Conservation (phyloP, 148 eudicot species). For the Euryodendron excelsum region DNA sequence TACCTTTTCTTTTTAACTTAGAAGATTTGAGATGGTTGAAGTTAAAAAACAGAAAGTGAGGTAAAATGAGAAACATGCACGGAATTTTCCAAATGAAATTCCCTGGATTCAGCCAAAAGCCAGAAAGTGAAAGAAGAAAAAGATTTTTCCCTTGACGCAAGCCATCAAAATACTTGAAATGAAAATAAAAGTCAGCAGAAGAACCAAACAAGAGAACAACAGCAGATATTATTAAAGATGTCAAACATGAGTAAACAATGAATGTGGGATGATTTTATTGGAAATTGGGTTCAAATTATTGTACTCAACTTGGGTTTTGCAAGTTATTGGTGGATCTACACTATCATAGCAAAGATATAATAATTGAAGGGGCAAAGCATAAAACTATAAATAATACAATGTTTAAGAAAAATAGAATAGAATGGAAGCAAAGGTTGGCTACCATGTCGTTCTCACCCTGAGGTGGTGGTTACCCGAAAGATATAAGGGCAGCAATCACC, state of each 20-base stretch:
- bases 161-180: background rate
- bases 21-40: too few relatives aligned
- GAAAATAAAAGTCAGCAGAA: background rate
- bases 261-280: background rate
- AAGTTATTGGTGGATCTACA: constrained; percentile 9
- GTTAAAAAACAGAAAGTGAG: too few relatives aligned
- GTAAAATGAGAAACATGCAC: too few relatives aligned
- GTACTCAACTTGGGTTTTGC: too few relatives aligned
- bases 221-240: background rate
- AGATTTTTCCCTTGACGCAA: background rate
- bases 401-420: constrained; percentile 2
- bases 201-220: background rate
- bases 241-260: background rate
- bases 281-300: background rate
- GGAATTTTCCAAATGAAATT: too few relatives aligned
- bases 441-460: constrained; percentile 28
- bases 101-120: too few relatives aligned
- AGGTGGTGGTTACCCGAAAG: constrained; percentile 19
- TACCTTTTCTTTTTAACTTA: too few relatives aligned
- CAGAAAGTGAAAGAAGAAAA: too few relatives aligned
- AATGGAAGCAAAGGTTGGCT: constrained; percentile 35
- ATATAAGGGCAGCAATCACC: background rate
- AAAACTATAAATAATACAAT: background rate
- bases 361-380: background rate
- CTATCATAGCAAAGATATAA: background rate